Base-by-base conservation (phyloP, 768 basidiomycete genomes). In the Collybia mongolica region DNA sequence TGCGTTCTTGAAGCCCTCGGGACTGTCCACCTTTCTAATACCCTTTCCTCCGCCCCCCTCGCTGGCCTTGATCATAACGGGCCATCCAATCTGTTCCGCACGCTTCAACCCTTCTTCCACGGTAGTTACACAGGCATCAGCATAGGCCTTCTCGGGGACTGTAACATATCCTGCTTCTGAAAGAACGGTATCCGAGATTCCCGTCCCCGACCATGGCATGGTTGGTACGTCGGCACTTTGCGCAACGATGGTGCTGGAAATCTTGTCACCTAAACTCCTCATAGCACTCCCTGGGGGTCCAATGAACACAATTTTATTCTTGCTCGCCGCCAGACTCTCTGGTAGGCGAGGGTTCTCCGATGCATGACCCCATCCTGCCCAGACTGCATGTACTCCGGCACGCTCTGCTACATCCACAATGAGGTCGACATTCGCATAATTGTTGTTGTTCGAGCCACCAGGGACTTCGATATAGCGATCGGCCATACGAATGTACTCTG, bases 281-380 rank as follows among this genome's bases (percentile, higher is more conserved):
- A 99, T 99, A 5, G 97, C 97, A 57, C 89, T 96, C 41, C 97
- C 97, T 11, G 97, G 97, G 18, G 97, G 97, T 54, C 97, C 97
- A 64, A 99, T 99, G 76, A 99, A 99, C 52, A 99, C 90, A 65
- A 99, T 95, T 72, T 93, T 96, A 74, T 94, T 81, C 69, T 91
- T 92, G 69, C 86, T 92, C 3, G 93, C 87, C 26, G 89, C 84
- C 37, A 99, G 82, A 52, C 88, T 89, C 67, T 99, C 97, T 0
- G 97, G 97, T 18, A 99, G 73, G 47, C 94, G 86, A 1, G 97
- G 97, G 69, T 99, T 99, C 70, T 99, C 97, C 2, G 97, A 98
- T 22, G 97, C 97, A 69, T 99, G 97, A 44, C 97, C 97, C 97
- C 97, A 99, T 50, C 97, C 97, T 29, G 97, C 97, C 97, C 97